Evolutionary conservation across 1,284 basidiomycete genomes (phyloP).

Genomic region (Vanrija humicola): DNA sequence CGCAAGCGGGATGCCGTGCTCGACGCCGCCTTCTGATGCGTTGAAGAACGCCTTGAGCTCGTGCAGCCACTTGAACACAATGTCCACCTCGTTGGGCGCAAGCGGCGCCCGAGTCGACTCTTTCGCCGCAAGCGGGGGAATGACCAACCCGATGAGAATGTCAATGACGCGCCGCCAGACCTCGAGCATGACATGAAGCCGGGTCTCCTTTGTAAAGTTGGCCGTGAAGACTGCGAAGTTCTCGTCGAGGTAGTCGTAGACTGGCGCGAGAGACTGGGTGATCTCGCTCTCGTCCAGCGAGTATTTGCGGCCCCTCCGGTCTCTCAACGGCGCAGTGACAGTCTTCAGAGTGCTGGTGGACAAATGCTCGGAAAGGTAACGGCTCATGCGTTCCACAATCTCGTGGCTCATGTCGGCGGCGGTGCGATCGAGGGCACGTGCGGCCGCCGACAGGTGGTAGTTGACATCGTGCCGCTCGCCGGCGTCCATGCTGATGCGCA

Average conservation of each 20-base stretch:
- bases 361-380: slow-evolving; percentile 33
- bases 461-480: slow-evolving; percentile 42
- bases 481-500: slow-evolving; percentile 44
- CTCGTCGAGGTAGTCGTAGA: slow-evolving; percentile 45
- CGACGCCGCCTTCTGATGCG: slow-evolving; percentile 38
- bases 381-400: slow-evolving; percentile 42
- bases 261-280: slow-evolving; percentile 34
- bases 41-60: slow-evolving; percentile 47
- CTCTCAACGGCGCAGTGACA: slow-evolving; percentile 33
- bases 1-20: slow-evolving; percentile 43
- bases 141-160: slow-evolving; percentile 41
- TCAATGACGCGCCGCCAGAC: slow-evolving; percentile 44
- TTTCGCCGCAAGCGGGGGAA: slow-evolving; percentile 44
- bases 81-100: slow-evolving; percentile 31
- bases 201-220: slow-evolving; percentile 29
- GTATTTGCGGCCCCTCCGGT: slow-evolving; percentile 29
- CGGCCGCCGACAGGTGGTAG: slow-evolving; percentile 36
- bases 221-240: slow-evolving; percentile 44
- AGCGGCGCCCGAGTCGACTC: slow-evolving; percentile 19
- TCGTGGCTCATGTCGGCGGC: slow-evolving; percentile 41
- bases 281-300: slow-evolving; percentile 36
- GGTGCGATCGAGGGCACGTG: slow-evolving; percentile 32
- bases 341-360: slow-evolving; percentile 19
- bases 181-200: slow-evolving; percentile 29
- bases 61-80: slow-evolving; percentile 48